Conservation (phyloP, 495 filamentous ascomycete genomes). For the Podospora appendiculata region DNA sequence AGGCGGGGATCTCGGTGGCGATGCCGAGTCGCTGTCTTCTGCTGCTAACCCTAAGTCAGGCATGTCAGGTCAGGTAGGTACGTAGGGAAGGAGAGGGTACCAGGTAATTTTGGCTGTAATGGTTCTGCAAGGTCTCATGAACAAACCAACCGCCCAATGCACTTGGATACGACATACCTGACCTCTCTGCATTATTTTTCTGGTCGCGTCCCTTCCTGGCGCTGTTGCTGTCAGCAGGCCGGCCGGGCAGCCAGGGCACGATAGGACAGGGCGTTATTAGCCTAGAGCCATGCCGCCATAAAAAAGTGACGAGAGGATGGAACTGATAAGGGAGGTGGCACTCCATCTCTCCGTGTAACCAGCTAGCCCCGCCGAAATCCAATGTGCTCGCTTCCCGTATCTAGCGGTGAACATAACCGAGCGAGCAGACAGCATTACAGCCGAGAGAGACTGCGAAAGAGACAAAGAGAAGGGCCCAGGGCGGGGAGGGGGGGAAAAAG, state of each 20-base stretch:
- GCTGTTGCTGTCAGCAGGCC: background rate
- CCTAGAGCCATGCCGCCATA: background rate
- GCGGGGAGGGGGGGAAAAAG: too few species aligned
- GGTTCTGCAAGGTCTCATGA: too few species aligned
- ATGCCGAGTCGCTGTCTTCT: background rate
- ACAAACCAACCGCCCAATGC: too few species aligned
- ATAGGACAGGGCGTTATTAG: background rate
- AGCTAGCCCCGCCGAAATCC: background rate
- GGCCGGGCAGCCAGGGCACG: background rate
- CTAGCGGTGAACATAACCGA: background rate
- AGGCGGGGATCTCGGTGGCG: background rate
- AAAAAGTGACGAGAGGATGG: background rate
- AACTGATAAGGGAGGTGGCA: background rate
- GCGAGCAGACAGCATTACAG: background rate
- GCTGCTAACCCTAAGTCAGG: too few species aligned
- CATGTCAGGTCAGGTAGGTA: too few species aligned
- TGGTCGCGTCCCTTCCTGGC: background rate
- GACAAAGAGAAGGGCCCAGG: too few species aligned
- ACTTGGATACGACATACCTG: too few species aligned
- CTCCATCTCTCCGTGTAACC: background rate
- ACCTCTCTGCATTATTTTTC: too few species aligned
- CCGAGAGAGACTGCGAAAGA: too few species aligned
- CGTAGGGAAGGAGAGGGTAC: too few species aligned
- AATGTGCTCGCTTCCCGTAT: conserved; percentile 1
- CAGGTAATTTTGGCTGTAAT: too few species aligned